Percentiles rank a stretch among this genome's conserved stretches.
phyloP scores from a whole-genome alignment of 2,329 filamentous ascomycete species.

The Aureobasidium sp. region DNA sequence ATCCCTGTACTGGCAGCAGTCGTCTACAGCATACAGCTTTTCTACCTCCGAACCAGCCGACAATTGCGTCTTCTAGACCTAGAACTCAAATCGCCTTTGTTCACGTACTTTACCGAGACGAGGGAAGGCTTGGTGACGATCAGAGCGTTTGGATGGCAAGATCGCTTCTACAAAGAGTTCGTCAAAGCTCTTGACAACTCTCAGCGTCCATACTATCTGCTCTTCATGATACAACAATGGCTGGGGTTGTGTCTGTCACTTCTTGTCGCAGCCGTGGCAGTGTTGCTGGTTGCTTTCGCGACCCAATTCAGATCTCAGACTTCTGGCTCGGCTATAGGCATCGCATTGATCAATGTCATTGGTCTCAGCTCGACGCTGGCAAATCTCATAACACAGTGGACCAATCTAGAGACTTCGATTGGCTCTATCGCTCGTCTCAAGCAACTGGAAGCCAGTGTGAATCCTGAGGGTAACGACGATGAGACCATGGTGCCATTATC shows the following conservation, averaged over 20 bases:
- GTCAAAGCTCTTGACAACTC: conserved; percentile 30
- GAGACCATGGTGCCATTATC: background rate
- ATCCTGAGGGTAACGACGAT: background rate
- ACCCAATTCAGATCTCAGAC: conserved; percentile 33
- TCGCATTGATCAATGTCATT: conserved; percentile 44
- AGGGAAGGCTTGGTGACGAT: conserved; percentile 41
- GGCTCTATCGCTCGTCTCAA: conserved; percentile 46
- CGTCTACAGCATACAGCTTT: conserved; percentile 30
- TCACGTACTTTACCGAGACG: conserved; percentile 44
- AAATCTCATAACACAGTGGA: conserved; percentile 43
- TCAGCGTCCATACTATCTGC: conserved; percentile 37
- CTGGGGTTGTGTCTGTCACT: conserved; percentile 33
- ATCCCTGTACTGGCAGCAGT: background rate
- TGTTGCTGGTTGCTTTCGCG: conserved; percentile 26
- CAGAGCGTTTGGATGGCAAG: conserved; percentile 42
- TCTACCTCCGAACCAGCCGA: conserved; percentile 40
- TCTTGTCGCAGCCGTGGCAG: conserved; percentile 27
- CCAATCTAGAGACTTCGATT: conserved; percentile 46
- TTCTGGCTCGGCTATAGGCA: conserved; percentile 39
- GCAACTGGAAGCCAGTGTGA: conserved; percentile 29
- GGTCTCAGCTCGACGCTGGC: conserved; percentile 43
- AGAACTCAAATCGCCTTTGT: conserved; percentile 42
- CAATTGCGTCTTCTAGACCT: conserved; percentile 46
- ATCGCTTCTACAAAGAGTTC: conserved; percentile 34
- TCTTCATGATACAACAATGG: conserved; percentile 39